Evolutionary conservation across 306 rosid genomes (phyloP).

Genomic region (Ochetophila trinervis): DNA sequence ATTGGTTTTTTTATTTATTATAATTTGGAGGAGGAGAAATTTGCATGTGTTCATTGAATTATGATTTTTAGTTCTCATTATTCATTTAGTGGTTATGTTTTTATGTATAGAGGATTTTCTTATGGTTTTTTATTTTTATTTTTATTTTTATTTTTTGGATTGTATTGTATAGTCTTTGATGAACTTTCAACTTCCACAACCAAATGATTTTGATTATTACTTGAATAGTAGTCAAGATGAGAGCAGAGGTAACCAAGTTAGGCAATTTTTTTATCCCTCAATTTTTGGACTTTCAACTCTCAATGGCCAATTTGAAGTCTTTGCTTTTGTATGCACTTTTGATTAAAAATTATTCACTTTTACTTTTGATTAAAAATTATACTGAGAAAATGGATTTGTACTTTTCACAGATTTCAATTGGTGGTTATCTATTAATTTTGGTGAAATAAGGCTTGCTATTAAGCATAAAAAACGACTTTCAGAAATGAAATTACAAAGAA

Average conservation of each 20-base stretch:
- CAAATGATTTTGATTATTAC: constrained; percentile 84
- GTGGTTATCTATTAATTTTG: no score
- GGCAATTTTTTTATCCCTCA: constrained; percentile 16
- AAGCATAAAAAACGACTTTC: no score
- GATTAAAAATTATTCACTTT: not conserved
- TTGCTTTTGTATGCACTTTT: constrained; percentile 4
- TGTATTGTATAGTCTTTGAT: constrained; percentile 82
- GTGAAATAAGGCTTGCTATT: no score
- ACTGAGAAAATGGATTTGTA: no score
- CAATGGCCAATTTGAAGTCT: constrained; percentile 16
- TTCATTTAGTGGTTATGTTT: not conserved
- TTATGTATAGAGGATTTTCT: constrained; percentile 3
- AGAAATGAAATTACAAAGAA: no score
- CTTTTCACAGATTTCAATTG: no score
- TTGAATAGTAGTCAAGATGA: constrained; percentile 98
- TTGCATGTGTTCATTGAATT: constrained; percentile 8
- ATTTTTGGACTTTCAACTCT: constrained; percentile 5
- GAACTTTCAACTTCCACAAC: constrained; percentile 89
- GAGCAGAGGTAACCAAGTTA: constrained; percentile 94
- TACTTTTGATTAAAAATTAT: no score
- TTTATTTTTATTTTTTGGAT: constrained; percentile 21
- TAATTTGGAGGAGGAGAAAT: no score
- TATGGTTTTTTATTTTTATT: constrained; percentile 8
- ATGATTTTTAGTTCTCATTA: constrained; percentile 18
- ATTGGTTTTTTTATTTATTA: no score